These are phyloP conservation scores for Serpula lacrymans DNA, from an alignment of 768 basidiomycete species.

Conservation along the genomic window DNA sequence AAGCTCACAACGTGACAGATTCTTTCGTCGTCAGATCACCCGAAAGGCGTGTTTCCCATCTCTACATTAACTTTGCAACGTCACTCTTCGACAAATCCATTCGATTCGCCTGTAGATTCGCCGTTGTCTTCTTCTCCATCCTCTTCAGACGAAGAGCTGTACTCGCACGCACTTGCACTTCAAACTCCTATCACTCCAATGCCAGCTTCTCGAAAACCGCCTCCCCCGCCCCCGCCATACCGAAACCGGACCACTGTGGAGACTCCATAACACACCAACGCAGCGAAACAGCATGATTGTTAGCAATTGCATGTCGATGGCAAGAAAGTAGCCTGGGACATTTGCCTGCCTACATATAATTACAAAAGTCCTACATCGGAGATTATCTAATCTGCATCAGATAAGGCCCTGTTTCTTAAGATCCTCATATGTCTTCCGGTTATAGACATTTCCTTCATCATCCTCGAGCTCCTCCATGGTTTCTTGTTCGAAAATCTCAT, in stretches of 20 bases:
- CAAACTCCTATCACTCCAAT: constrained; percentile 60
- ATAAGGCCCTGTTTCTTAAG: constrained; percentile 94
- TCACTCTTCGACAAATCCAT: constrained; percentile 52
- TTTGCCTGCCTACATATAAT: no score
- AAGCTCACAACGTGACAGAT: constrained; percentile 2
- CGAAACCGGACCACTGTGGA: constrained; percentile 10
- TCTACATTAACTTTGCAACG: constrained; percentile 32
- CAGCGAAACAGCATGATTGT: no score
- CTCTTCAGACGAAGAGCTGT: constrained; percentile 83
- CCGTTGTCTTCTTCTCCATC: constrained; percentile 73
- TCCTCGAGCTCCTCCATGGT: constrained; percentile 98
- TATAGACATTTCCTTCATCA: constrained; percentile 97
- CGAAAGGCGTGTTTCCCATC: constrained; percentile 51
- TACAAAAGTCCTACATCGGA: no score
- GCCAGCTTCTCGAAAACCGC: constrained; percentile 25
- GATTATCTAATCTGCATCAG: no score
- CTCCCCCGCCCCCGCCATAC: constrained; percentile 13
- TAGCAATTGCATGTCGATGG: no score
- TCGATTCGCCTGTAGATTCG: constrained; percentile 65
- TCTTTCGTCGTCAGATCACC: constrained; percentile 43
- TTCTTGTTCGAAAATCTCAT: constrained; percentile 90
- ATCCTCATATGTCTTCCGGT: constrained; percentile 96
- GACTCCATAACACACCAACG: no score
- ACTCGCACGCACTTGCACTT: constrained; percentile 66
- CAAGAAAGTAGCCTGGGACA: no score